These are phyloP conservation scores for Neopestalotiopsis sp. DNA, from an alignment of 2,329 filamentous ascomycete genomes.

Conservation along the genomic window DNA sequence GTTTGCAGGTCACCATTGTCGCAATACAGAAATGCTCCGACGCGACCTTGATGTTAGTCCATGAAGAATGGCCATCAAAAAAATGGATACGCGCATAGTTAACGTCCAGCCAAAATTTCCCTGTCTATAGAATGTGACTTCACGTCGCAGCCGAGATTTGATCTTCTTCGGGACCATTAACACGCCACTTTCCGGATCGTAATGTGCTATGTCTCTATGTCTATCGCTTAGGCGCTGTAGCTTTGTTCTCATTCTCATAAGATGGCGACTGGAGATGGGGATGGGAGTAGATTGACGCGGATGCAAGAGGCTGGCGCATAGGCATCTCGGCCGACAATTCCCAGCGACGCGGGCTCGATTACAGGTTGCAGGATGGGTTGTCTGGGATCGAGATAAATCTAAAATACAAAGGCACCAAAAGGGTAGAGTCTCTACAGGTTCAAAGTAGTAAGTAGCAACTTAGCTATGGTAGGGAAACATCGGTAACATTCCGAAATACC, in stretches of 20 bases:
- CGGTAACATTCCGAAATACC: slow-evolving; percentile 1
- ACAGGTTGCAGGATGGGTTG: neutral
- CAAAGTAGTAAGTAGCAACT: too few species aligned
- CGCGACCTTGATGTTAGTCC: too few species aligned
- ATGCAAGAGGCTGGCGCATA: too few species aligned
- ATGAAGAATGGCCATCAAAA: too few species aligned
- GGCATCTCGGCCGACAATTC: neutral
- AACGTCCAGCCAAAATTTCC: too few species aligned
- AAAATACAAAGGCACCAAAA: neutral
- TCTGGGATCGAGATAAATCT: neutral
- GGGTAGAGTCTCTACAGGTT: neutral
- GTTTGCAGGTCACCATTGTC: too few species aligned
- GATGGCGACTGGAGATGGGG: neutral
- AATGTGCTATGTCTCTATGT: neutral
- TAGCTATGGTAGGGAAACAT: neutral
- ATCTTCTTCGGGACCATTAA: neutral
- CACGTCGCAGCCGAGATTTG: neutral
- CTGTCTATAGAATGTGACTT: neutral
- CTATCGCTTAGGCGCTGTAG: too few species aligned
- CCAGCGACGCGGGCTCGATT: neutral
- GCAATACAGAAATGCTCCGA: too few species aligned
- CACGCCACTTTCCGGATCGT: neutral
- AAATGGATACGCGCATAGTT: too few species aligned
- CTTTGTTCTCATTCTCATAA: too few species aligned
- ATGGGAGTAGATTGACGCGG: neutral